Evolutionary conservation across 2,329 filamentous ascomycete species (phyloP), one percentile per base, ranked within the genome.

Genomic region (Phaeophleospora eucalypticola): DNA sequence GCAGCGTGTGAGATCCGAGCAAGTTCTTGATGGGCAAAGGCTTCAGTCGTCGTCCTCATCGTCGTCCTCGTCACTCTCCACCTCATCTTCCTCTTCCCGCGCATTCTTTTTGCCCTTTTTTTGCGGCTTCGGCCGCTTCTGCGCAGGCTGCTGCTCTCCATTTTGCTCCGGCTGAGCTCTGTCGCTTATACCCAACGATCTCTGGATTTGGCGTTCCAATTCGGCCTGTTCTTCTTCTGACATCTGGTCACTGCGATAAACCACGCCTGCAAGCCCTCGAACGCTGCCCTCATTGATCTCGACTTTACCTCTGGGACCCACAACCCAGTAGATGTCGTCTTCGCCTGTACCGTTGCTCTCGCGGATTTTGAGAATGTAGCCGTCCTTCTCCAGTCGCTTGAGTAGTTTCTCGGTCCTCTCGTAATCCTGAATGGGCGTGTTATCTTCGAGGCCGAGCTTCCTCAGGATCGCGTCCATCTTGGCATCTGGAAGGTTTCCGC

Each of bases 271-370:
- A 53, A 96, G 68, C 0, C 81, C 82, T 15, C 82, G 80, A 10
- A 93, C 85, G 0, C 86, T 87, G 41, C 82, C 77, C n/a, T 83
- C 75, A 0, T 86, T 87, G 29, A 97, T 80, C 67, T 97, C 93
- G 6, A 90, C 76, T 68, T 86, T 93, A 4, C 87, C 91, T 17
- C 93, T 79, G 4, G 89, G 85, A 2, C 93, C 93, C 12, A 96
- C 80, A 46, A 86, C 80, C 78, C 88, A 98, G 39, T 87, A 89
- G 6, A 89, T 76, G 2, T 80, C 76, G 53, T 91, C 83, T 32
- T 95, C 87, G 19, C 86, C 87, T 1, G 56, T 53, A 1, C 81
- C 82, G 58, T 69, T 68, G 54, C 65, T 79, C 57, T 96, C 89
- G 16, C 83, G 78, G 41, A 83, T 77, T 54, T 81, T 86, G 29